These are phyloP conservation scores for Aeschynomene evenia DNA, from an alignment of 306 rosid genomes.

Conservation along the genomic window DNA sequence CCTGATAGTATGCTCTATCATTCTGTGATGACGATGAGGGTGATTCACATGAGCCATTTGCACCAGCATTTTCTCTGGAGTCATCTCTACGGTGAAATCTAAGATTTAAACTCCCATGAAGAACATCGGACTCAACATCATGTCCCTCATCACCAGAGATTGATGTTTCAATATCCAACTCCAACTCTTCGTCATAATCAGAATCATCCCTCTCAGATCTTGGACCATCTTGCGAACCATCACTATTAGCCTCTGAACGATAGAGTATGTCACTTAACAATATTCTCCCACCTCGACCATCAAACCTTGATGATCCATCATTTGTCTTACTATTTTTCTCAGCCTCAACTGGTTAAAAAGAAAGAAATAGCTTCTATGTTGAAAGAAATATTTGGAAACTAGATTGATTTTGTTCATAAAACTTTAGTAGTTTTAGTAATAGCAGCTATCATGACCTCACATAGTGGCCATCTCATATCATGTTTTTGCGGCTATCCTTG, in stretches of 20 bases:
- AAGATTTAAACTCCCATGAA: constrained; percentile 84
- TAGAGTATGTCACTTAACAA: constrained; percentile 80
- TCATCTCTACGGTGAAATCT: constrained; percentile 77
- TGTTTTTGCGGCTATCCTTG: not conserved
- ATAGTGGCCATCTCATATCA: not conserved
- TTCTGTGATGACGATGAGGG: constrained; percentile 76
- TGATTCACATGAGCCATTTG: constrained; percentile 68
- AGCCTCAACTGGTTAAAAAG: constrained; percentile 62
- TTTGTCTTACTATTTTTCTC: constrained; percentile 59
- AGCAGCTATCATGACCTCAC: not conserved
- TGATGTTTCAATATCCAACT: constrained; percentile 87
- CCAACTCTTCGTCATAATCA: constrained; percentile 90
- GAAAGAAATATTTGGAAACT: not conserved
- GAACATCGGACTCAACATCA: constrained; percentile 71
- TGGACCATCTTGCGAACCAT: constrained; percentile 82
- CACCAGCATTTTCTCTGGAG: constrained; percentile 62
- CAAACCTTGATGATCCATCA: constrained; percentile 63
- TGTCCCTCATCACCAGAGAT: constrained; percentile 81
- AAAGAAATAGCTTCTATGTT: constrained; percentile 5
- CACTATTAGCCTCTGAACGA: constrained; percentile 79
- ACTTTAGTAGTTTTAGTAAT: not conserved
- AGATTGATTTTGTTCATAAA: not conserved
- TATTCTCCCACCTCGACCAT: constrained; percentile 61
- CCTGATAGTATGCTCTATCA: constrained; percentile 64
- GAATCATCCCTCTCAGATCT: constrained; percentile 93